Percentiles rank a stretch among this genome's conserved stretches.
Evolutionary conservation across 495 filamentous ascomycete species (phyloP).

Genomic region (Staphylotrichum longicolle): DNA sequence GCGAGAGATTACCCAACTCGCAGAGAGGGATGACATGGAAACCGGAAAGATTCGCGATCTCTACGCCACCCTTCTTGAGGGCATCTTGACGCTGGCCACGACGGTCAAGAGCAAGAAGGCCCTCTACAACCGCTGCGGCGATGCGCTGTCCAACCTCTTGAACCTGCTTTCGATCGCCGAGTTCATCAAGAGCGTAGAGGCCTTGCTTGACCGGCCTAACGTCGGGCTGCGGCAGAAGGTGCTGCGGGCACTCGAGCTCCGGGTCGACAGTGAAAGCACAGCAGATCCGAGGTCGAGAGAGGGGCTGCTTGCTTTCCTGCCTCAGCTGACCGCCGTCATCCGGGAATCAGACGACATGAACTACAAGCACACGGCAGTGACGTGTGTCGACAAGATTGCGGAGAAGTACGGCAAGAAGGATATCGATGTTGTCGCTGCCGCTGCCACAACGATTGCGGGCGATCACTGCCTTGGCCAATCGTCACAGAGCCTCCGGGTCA

Average conservation of each 20-base stretch:
- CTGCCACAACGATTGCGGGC: slow-evolving; percentile 74
- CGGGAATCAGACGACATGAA: slow-evolving; percentile 64
- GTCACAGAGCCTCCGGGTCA: slow-evolving; percentile 68
- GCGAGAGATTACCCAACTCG: slow-evolving; percentile 46
- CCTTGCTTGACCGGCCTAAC: slow-evolving; percentile 68
- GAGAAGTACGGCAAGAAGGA: slow-evolving; percentile 92
- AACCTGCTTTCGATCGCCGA: slow-evolving; percentile 76
- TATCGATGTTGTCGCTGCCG: slow-evolving; percentile 58
- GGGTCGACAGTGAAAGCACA: slow-evolving; percentile 65
- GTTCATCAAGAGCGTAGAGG: slow-evolving; percentile 79
- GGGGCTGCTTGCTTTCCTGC: slow-evolving; percentile 73
- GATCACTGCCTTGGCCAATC: slow-evolving; percentile 68
- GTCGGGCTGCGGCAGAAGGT: slow-evolving; percentile 73
- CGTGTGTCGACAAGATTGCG: slow-evolving; percentile 84
- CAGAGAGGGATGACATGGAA: slow-evolving; percentile 56
- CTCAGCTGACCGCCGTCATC: slow-evolving; percentile 70
- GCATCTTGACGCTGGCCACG: slow-evolving; percentile 60
- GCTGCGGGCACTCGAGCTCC: slow-evolving; percentile 70
- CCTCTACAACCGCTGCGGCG: slow-evolving; percentile 61
- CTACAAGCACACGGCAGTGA: slow-evolving; percentile 76
- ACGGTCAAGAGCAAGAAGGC: slow-evolving; percentile 57
- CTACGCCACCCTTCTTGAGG: slow-evolving; percentile 70
- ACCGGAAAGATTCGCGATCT: slow-evolving; percentile 60
- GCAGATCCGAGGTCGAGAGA: slow-evolving; percentile 62
- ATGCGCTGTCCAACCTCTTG: slow-evolving; percentile 70